Conservation (phyloP, 2,329 filamentous ascomycete genomes). For the Aspergillus floridensis region DNA sequence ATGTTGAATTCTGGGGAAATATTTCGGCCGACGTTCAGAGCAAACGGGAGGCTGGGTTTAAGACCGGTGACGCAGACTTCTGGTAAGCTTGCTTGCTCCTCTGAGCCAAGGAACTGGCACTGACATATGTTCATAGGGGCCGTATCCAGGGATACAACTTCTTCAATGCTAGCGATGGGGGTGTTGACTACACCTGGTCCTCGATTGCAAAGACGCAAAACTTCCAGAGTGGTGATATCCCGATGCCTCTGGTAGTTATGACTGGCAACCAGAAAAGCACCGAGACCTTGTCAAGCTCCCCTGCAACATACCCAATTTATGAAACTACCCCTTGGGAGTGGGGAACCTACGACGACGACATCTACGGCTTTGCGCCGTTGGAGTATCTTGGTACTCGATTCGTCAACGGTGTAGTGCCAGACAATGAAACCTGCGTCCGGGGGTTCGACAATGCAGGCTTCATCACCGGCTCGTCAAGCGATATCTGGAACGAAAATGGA, state of each 20-base stretch:
- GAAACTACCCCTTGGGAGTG: slow-evolving; percentile 77
- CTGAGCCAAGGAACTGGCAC: too few relatives aligned
- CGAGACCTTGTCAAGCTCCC: background rate
- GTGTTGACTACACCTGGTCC: slow-evolving; percentile 73
- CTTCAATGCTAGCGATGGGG: slow-evolving; percentile 70
- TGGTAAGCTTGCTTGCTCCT: background rate
- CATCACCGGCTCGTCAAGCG: slow-evolving; percentile 78
- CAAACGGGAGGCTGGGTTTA: background rate
- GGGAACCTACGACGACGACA: slow-evolving; percentile 68
- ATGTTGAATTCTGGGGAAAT: background rate
- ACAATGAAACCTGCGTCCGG: slow-evolving; percentile 61
- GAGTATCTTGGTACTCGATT: slow-evolving; percentile 71
- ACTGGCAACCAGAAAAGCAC: background rate
- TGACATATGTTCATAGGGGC: slow-evolving; percentile 42
- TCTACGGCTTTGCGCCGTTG: slow-evolving; percentile 67
- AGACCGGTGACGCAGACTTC: background rate
- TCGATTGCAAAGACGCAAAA: slow-evolving; percentile 62
- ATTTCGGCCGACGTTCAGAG: background rate
- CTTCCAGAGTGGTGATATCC: slow-evolving; percentile 61
- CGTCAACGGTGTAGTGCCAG: slow-evolving; percentile 55
- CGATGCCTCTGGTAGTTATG: slow-evolving; percentile 66
- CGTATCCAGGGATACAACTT: slow-evolving; percentile 78
- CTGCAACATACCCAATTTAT: slow-evolving; percentile 53
- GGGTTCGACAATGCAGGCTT: slow-evolving; percentile 80
- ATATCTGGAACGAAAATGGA: slow-evolving; percentile 72